phyloP scores from a whole-genome alignment of 441 rosid species.

The Syzygium syzygioides region DNA sequence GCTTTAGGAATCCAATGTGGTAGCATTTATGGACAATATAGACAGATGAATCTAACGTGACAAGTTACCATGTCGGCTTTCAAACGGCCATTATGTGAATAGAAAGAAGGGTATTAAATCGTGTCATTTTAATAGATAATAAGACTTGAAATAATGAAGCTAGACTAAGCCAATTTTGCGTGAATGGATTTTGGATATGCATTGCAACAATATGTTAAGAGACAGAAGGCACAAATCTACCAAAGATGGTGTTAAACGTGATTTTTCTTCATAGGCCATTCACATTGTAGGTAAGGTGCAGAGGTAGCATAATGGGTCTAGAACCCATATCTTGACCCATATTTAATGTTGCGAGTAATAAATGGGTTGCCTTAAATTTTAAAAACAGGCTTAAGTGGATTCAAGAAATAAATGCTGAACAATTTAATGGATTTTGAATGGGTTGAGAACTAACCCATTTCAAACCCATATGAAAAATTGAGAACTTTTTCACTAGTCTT shows the following conservation, averaged over 20 bases:
- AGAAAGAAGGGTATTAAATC: not conserved
- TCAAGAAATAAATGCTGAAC: too few species aligned
- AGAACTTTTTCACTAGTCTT: too few species aligned
- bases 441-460: too few species aligned
- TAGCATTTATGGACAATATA: not conserved
- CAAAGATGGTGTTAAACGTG: not conserved
- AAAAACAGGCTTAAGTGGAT: too few species aligned
- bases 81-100: not conserved
- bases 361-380: too few species aligned
- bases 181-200: not conserved
- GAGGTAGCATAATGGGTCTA: too few species aligned
- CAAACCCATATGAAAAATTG: too few species aligned
- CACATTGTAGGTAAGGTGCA: not conserved
- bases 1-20: not conserved
- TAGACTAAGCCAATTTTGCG: not conserved
- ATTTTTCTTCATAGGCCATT: too few species aligned
- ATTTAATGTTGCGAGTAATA: too few species aligned
- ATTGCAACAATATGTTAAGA: not conserved
- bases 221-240: not conserved
- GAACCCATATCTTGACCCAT: too few species aligned
- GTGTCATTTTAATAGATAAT: too few species aligned
- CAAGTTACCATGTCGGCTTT: not conserved
- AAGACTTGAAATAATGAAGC: not conserved
- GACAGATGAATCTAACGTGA: not conserved
- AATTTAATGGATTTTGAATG: too few species aligned